A percentile compares a stretch with the other conserved stretches of the same genome.
These are phyloP conservation scores for Phylloporus scabripes DNA, from an alignment of 768 basidiomycete genomes.

Conservation along the genomic window DNA sequence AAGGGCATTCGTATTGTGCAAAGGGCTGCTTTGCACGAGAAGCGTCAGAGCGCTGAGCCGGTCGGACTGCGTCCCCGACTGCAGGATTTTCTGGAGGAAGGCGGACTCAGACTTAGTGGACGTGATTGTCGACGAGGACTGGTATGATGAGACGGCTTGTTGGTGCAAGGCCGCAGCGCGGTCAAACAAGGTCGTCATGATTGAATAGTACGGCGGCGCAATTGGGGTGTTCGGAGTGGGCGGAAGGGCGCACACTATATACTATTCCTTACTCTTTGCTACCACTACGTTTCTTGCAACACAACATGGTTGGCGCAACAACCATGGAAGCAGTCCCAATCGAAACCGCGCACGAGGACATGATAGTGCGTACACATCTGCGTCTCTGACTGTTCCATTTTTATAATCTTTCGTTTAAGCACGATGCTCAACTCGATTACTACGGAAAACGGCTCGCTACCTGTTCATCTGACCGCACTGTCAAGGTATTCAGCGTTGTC, in stretches of 20 bases:
- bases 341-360: slow-evolving; percentile 96
- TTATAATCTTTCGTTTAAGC: slow-evolving; percentile 42
- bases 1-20: slow-evolving; percentile 80
- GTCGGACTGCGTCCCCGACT: slow-evolving; percentile 87
- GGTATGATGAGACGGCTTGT: slow-evolving; percentile 40
- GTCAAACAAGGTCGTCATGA: slow-evolving; percentile 26
- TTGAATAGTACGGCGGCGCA: no score
- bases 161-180: slow-evolving; percentile 47
- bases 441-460: slow-evolving; percentile 96
- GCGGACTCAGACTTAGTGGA: slow-evolving; percentile 61
- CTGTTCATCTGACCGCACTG: slow-evolving; percentile 91
- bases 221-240: no score
- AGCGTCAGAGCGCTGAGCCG: slow-evolving; percentile 86
- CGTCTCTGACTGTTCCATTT: neutral
- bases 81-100: slow-evolving; percentile 82
- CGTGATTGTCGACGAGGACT: slow-evolving; percentile 41
- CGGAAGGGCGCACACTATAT: no score
- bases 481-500: slow-evolving; percentile 92
- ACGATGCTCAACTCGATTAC: slow-evolving; percentile 97
- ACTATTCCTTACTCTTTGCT: neutral
- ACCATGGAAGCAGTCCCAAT: slow-evolving; percentile 73
- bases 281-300: neutral
- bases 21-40: slow-evolving; percentile 80
- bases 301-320: slow-evolving; percentile 32
- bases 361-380: slow-evolving; percentile 63